Conservation (phyloP, 768 basidiomycete species). For the Lentinula lateritia region DNA sequence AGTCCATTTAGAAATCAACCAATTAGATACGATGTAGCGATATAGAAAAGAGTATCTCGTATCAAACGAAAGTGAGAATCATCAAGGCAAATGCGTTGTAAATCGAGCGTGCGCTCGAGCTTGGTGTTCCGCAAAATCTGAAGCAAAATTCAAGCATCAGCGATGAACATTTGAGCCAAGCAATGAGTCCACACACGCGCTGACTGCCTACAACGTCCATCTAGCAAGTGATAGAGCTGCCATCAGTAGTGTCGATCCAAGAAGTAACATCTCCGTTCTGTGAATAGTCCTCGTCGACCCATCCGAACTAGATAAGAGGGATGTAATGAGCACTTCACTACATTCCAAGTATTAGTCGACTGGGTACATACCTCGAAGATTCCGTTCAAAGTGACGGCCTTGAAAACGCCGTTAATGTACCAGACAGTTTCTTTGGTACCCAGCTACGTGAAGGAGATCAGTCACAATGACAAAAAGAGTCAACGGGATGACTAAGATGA, state of each 20-base stretch:
- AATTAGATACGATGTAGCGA: too few relatives aligned
- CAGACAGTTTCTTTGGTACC: background rate
- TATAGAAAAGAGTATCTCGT: too few relatives aligned
- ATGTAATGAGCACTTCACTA: too few relatives aligned
- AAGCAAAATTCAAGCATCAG: too few relatives aligned
- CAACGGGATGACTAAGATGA: background rate
- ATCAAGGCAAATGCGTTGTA: too few relatives aligned
- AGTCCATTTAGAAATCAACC: too few relatives aligned
- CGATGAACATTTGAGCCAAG: too few relatives aligned
- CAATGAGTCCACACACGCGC: too few relatives aligned
- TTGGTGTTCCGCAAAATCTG: too few relatives aligned
- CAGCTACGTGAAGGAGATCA: background rate
- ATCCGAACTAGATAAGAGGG: background rate
- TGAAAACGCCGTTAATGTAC: background rate
- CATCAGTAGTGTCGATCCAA: background rate
- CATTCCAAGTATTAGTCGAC: too few relatives aligned
- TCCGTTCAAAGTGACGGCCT: background rate
- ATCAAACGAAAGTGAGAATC: too few relatives aligned
- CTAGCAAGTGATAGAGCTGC: background rate
- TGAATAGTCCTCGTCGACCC: background rate
- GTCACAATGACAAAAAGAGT: background rate
- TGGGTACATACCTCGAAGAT: background rate
- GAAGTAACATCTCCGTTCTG: background rate
- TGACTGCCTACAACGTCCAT: background rate
- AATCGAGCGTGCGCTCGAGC: too few relatives aligned